phyloP scores from a whole-genome alignment of 169 alveolate species.

The Cryptosporidium felis region DNA sequence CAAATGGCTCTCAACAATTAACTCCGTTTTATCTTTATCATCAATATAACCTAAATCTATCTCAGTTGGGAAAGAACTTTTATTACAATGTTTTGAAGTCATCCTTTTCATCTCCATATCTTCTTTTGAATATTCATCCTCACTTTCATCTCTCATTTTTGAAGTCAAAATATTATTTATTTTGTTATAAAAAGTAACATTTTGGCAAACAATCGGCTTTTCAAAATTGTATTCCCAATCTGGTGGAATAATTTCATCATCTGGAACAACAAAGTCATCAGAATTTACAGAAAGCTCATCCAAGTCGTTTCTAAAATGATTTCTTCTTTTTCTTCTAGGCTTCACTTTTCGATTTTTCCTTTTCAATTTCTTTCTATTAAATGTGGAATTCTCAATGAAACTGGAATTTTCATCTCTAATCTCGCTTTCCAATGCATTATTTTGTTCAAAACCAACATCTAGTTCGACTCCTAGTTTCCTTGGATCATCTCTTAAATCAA shows the following conservation, averaged over 20 bases:
- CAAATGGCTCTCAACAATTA: slow-evolving; percentile 6
- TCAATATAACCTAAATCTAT: slow-evolving; percentile 41
- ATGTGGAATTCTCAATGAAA: background rate
- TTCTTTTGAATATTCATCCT: background rate
- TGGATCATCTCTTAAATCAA: slow-evolving; percentile 10
- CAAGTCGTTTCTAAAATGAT: background rate
- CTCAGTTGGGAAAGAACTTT: no score
- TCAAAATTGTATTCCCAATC: slow-evolving; percentile 64
- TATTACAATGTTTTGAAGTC: no score
- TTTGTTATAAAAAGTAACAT: slow-evolving; percentile 46
- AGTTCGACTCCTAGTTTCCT: no score
- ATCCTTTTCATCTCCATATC: background rate
- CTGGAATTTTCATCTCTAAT: no score
- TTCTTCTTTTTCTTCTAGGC: background rate
- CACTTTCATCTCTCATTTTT: background rate
- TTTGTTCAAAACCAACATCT: no score
- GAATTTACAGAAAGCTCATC: background rate
- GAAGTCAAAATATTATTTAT: slow-evolving; percentile 6
- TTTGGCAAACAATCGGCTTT: slow-evolving; percentile 33
- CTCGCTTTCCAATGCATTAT: no score
- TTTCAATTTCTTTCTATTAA: background rate
- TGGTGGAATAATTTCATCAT: slow-evolving; percentile 60
- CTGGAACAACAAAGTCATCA: slow-evolving; percentile 69
- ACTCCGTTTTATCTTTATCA: slow-evolving; percentile 35
- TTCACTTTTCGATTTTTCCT: background rate